These are phyloP conservation scores for Ceriops tagal DNA, from an alignment of 345 rosid species.

Conservation along the genomic window DNA sequence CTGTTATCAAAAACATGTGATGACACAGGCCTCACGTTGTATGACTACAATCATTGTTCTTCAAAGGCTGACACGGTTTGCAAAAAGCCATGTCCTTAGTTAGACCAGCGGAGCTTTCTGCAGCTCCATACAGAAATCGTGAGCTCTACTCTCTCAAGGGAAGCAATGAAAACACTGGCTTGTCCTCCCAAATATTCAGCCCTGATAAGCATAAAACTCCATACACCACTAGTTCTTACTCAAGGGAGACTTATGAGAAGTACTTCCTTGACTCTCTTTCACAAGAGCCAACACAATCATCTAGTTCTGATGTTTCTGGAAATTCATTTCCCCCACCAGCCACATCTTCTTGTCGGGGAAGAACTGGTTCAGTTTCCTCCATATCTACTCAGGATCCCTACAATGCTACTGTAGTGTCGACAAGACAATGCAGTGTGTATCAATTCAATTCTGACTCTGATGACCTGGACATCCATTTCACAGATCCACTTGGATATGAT, in stretches of 20 bases:
- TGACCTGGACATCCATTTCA: conserved; percentile 43
- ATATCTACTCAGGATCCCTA: conserved; percentile 34
- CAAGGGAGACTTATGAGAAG: conserved; percentile 71
- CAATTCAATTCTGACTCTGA: conserved; percentile 38
- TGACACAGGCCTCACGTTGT: conserved; percentile 26
- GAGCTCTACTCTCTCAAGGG: conserved; percentile 55
- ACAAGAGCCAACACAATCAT: conserved; percentile 48
- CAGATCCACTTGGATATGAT: conserved; percentile 48
- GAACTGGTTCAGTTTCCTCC: conserved; percentile 48
- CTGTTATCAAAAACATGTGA: not conserved
- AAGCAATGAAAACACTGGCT: conserved; percentile 36
- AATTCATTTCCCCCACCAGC: conserved; percentile 42
- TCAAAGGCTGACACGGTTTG: conserved; percentile 20
- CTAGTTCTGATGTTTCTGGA: conserved; percentile 54
- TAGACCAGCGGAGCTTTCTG: conserved; percentile 57
- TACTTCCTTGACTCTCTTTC: conserved; percentile 71
- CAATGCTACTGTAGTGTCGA: conserved; percentile 32
- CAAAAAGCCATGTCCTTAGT: conserved; percentile 55
- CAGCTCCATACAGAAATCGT: conserved; percentile 47
- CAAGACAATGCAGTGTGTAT: conserved; percentile 26
- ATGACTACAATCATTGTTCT: conserved; percentile 2
- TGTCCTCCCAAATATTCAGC: conserved; percentile 40
- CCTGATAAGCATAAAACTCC: conserved; percentile 51
- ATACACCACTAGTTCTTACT: conserved; percentile 54
- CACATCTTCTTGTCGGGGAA: conserved; percentile 43